A percentile compares a stretch with the other conserved stretches of the same genome.
These are phyloP conservation scores for Candida verbasci DNA, from an alignment of 805 yeast species.

Conservation along the genomic window DNA sequence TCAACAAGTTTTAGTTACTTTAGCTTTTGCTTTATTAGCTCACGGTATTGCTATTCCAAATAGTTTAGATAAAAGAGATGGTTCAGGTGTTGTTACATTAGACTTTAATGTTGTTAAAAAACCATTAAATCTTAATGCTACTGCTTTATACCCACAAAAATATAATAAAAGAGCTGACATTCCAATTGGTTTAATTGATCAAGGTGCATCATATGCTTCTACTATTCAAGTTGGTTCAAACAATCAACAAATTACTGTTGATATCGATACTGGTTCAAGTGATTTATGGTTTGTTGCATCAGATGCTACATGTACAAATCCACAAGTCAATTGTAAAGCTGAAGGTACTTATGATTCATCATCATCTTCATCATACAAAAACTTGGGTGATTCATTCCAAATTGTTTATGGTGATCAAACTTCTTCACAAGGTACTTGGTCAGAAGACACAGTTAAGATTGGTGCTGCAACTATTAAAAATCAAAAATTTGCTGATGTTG, in stretches of 20 bases:
- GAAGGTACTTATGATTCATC: conserved; percentile 13
- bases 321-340: conserved; percentile 8
- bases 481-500: conserved; percentile 19
- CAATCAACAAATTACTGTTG: conserved; percentile 14
- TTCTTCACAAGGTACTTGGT: conserved; percentile 13
- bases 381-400: conserved; percentile 6
- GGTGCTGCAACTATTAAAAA: conserved; percentile 10
- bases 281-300: conserved; percentile 25
- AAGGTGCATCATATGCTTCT: conserved; percentile 4
- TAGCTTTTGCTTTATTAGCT: conserved; percentile 7
- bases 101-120: conserved; percentile 8
- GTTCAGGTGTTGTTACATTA: conserved; percentile 6
- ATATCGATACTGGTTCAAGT: conserved; percentile 23
- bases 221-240: conserved; percentile 11
- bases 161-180: neutral
- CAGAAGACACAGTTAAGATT: conserved; percentile 12
- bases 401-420: conserved; percentile 11
- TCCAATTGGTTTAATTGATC: conserved; percentile 3
- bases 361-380: conserved; percentile 6
- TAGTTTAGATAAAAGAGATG: conserved; percentile 4
- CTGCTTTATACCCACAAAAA: neutral
- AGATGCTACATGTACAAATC: conserved; percentile 19
- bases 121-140: neutral
- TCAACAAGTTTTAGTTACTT: conserved; percentile 1
- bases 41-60: conserved; percentile 5